Conservation (phyloP, 202 grass and related monocot genomes). For the Zoysia matrella region DNA sequence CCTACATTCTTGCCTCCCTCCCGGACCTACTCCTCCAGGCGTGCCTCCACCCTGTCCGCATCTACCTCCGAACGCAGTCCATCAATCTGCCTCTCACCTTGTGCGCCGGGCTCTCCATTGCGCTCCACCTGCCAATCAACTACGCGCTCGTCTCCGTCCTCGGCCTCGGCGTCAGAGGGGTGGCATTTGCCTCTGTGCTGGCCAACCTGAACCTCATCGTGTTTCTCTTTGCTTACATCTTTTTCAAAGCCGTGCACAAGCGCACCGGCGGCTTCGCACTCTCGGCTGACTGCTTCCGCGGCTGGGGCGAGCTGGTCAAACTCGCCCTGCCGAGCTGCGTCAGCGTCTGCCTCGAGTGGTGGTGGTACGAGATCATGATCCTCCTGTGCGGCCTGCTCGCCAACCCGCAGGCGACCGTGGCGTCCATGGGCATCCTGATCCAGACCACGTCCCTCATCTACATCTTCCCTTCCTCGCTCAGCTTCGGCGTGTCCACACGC, state of each 20-base stretch:
- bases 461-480: slow-evolving; percentile 93
- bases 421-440: slow-evolving; percentile 88
- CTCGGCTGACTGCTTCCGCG: slow-evolving; percentile 60
- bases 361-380: slow-evolving; percentile 99
- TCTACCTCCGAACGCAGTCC: slow-evolving; percentile 85
- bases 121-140: slow-evolving; percentile 83
- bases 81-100: slow-evolving; percentile 81
- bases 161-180: slow-evolving; percentile 62
- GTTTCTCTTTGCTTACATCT: slow-evolving; percentile 68
- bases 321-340: slow-evolving; percentile 82
- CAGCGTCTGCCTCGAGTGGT: slow-evolving; percentile 94
- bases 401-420: slow-evolving; percentile 77
- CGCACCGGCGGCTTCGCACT: slow-evolving; percentile 64
- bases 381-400: slow-evolving; percentile 76
- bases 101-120: slow-evolving; percentile 70
- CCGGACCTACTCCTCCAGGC: slow-evolving; percentile 7
- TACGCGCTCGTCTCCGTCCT: slow-evolving; percentile 77
- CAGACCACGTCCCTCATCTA: slow-evolving; percentile 95
- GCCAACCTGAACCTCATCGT: slow-evolving; percentile 78
- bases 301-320: slow-evolving; percentile 67
- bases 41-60: slow-evolving; percentile 79
- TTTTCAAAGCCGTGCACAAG: slow-evolving; percentile 56
- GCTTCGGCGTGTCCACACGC: slow-evolving; percentile 86
- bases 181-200: slow-evolving; percentile 78
- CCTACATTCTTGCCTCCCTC: no score